Conservation (phyloP, 2,329 filamentous ascomycete species). For the Trichoderma guizhouense region DNA sequence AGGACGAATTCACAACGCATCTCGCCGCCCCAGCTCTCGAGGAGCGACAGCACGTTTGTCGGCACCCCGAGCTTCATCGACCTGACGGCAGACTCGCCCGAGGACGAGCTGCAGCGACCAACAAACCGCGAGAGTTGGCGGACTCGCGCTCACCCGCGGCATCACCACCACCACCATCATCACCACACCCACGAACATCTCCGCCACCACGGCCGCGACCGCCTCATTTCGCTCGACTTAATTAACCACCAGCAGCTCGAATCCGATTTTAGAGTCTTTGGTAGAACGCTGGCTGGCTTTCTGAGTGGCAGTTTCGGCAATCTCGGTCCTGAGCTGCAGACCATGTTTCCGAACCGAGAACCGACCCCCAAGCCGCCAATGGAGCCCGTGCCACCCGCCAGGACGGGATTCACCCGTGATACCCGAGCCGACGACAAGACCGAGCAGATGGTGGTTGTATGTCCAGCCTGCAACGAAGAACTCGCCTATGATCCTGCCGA, state of each 20-base stretch:
- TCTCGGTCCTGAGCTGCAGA: conserved; percentile 31
- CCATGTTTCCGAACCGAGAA: conserved; percentile 22
- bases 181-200: conserved; percentile 5
- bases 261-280: conserved; percentile 23
- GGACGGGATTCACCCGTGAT: conserved; percentile 76
- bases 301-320: conserved; percentile 25
- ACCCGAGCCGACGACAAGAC: conserved; percentile 49
- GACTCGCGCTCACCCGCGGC: conserved; percentile 19
- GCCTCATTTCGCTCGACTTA: conserved; percentile 28
- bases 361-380: conserved; percentile 47
- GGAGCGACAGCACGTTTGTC: conserved; percentile 45
- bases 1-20: conserved; percentile 40
- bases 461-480: conserved; percentile 83
- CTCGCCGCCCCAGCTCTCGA: conserved; percentile 40
- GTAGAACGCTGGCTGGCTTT: conserved; percentile 28
- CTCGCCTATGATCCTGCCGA: conserved; percentile 66
- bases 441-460: conserved; percentile 70
- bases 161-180: conserved; percentile 17
- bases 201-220: not conserved
- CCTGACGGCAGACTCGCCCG: conserved; percentile 47
- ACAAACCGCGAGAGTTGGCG: conserved; percentile 10
- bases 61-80: conserved; percentile 45
- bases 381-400: conserved; percentile 61
- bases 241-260: conserved; percentile 22
- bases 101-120: conserved; percentile 28